Base-by-base conservation (phyloP, 306 rosid genomes). In the Castanea crenata region DNA sequence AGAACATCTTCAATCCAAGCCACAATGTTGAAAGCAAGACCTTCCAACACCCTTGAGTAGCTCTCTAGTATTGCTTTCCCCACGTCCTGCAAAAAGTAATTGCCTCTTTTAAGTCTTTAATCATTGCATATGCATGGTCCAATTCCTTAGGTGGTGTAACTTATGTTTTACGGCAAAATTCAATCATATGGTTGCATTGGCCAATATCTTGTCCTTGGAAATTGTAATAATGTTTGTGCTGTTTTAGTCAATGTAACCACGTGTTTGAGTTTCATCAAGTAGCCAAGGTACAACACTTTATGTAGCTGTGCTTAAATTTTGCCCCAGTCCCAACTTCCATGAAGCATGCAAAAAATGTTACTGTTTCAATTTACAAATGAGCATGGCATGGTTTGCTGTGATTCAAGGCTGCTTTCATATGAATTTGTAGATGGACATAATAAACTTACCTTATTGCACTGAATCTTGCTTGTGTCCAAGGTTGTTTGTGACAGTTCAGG, bases 401-500 rank as follows among this genome's bases (percentile, higher is more conserved):
- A 49, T 49, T 49, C 46, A 41, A 7, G 46, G 46, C 12, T 2
- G 2, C 46, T 41, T 41, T 41, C 2, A 15, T 76, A 52, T 54
- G 38, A 10, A 77, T 25, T 61, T 63, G 34, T 23, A n/a, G 58
- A 76, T 23, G 16, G 12, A 1, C 12, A 87, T 55, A 3, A 9
- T 55, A 3, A 9, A 55, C 83, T 76, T 72, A 96, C 99, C 80
- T 31, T 84, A 57, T 96, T 96, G 88, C 86, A 90, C 76, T 96
- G 94, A 86, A 96, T 93, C 88, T 96, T 96, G 94, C 90, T 84
- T 20, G 97, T 86, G 84, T 93, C 99, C 89, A 96, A 84, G 10
- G 96, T 87, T 25, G 99, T 96, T 80, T 96, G 98, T 32, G 98
- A 86, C 68, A 96, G 97, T 71, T 89, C 98, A 78, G 98, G 99